phyloP scores from a whole-genome alignment of 1,284 basidiomycete species.

The Lentinula novae-zelandiae region DNA sequence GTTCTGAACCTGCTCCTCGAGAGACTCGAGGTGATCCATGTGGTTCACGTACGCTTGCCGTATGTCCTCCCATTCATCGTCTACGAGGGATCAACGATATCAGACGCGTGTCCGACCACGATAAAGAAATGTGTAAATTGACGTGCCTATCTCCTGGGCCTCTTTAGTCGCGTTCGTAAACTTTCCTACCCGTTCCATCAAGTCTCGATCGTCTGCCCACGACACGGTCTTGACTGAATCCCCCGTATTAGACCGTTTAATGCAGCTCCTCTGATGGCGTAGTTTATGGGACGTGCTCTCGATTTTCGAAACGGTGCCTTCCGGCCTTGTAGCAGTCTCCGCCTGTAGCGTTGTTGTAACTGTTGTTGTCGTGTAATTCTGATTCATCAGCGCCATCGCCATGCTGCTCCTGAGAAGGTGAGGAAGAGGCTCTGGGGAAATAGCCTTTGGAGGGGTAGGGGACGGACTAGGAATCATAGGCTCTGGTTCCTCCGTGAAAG shows the following conservation, averaged over 20 bases:
- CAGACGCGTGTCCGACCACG: neutral
- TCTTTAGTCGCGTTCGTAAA: conserved; percentile 51
- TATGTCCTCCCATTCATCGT: conserved; percentile 53
- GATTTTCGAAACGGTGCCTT: neutral
- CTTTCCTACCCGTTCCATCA: conserved; percentile 51
- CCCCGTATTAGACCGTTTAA: conserved; percentile 54
- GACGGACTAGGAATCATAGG: conserved; percentile 5
- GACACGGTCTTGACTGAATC: conserved; percentile 65
- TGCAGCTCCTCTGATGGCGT: conserved; percentile 54
- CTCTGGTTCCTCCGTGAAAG: conserved; percentile 9
- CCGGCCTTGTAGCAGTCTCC: neutral
- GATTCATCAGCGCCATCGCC: conserved; percentile 7
- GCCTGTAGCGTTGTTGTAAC: neutral
- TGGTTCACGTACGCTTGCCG: conserved; percentile 56
- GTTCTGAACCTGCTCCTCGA: conserved; percentile 52
- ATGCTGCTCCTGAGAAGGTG: conserved; percentile 7
- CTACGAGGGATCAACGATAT: conserved; percentile 25
- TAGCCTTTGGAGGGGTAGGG: neutral
- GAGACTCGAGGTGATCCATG: conserved; percentile 48
- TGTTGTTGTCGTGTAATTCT: neutral
- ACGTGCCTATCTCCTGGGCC: conserved; percentile 53
- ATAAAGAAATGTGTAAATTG: neutral
- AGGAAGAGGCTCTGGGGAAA: conserved; percentile 10
- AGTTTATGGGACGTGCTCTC: conserved; percentile 24
- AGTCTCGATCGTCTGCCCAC: conserved; percentile 66